Evolutionary conservation across 1,284 basidiomycete species (phyloP).

Genomic region (Trichosporon faecale): DNA sequence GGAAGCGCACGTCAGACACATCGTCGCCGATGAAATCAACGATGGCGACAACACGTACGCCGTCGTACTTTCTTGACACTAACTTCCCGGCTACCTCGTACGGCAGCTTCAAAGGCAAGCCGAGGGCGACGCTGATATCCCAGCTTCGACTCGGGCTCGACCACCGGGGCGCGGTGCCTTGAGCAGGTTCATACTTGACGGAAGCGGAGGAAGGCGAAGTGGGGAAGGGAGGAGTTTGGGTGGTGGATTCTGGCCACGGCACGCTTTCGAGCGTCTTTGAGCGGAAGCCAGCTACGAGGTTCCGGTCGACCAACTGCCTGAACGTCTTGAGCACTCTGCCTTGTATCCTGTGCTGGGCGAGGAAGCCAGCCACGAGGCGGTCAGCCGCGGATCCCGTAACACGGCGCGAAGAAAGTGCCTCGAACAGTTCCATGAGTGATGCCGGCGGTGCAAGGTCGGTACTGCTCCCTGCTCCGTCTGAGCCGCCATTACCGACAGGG

Average conservation of each 20-base stretch:
- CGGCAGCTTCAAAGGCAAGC: conserved; percentile 33
- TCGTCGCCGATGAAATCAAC: conserved; percentile 32
- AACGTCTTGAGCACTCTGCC: conserved; percentile 24
- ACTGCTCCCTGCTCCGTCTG: neutral
- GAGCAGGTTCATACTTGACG: neutral
- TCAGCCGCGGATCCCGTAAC: neutral
- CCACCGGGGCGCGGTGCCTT: conserved; percentile 6
- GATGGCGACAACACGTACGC: conserved; percentile 40
- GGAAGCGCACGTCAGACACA: conserved; percentile 25
- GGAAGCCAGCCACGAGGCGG: neutral
- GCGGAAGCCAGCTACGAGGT: conserved; percentile 41
- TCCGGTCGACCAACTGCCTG: conserved; percentile 38
- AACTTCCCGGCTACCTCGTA: conserved; percentile 29
- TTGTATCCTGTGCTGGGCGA: neutral
- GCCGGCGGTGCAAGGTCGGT: neutral
- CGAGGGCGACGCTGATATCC: conserved; percentile 36
- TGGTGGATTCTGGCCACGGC: conserved; percentile 23
- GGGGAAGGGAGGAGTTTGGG: neutral
- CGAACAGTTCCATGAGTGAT: neutral
- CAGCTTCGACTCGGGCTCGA: neutral
- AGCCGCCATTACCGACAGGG: neutral
- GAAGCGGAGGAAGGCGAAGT: neutral
- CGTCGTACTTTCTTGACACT: conserved; percentile 49
- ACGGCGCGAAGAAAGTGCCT: neutral
- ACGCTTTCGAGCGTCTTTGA: conserved; percentile 31